These are phyloP conservation scores for Chimonanthus praecox DNA, from an alignment of 164 flowering plant genomes.

Conservation along the genomic window DNA sequence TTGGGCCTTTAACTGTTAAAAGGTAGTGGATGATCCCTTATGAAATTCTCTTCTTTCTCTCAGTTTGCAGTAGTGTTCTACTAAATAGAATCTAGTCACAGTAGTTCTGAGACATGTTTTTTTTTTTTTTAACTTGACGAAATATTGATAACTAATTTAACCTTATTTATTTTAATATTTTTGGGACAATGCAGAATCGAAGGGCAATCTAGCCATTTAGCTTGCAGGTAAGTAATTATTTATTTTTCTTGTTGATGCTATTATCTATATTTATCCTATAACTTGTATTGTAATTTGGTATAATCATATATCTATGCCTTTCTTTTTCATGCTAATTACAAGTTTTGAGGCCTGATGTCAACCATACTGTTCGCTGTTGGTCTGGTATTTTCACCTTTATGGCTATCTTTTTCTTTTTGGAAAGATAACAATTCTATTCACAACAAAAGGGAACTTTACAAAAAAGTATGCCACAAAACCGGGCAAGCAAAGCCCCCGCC, in stretches of 20 bases:
- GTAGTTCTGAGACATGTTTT: neutral
- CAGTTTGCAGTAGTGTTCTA: too few species aligned
- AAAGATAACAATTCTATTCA: too few species aligned
- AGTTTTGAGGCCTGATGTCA: neutral
- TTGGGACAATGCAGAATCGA: constrained; percentile 41
- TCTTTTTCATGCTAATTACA: neutral
- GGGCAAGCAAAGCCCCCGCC: too few species aligned
- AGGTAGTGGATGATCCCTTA: constrained; percentile 33
- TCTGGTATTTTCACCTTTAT: too few species aligned
- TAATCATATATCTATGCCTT: too few species aligned
- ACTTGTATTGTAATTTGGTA: too few species aligned
- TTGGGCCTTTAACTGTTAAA: constrained; percentile 78
- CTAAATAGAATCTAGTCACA: neutral
- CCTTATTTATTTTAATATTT: neutral
- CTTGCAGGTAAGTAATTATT: constrained; percentile 54
- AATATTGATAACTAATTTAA: too few species aligned
- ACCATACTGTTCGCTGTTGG: too few species aligned
- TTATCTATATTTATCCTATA: neutral
- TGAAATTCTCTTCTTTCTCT: neutral
- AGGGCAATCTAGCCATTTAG: constrained; percentile 53
- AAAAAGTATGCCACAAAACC: too few species aligned
- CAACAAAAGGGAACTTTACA: too few species aligned
- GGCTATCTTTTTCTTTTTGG: too few species aligned
- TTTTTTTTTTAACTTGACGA: too few species aligned
- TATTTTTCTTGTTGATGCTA: neutral